Conservation (phyloP, 2,329 filamentous ascomycete genomes). For the Microsporum audouinii region DNA sequence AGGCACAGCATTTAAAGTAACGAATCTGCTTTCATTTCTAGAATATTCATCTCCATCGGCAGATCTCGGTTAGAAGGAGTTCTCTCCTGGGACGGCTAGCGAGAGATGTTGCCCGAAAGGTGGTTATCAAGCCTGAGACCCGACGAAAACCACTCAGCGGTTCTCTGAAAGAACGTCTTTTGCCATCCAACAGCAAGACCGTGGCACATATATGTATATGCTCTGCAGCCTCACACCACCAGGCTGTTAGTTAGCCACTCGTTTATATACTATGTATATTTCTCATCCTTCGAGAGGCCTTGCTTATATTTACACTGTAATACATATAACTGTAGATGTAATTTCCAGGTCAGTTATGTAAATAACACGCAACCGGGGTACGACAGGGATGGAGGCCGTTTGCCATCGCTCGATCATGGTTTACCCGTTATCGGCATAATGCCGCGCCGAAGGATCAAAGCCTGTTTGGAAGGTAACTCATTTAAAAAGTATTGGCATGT, state of each 20-base stretch:
- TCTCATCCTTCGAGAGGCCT: neutral
- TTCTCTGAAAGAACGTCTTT: neutral
- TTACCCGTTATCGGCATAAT: neutral
- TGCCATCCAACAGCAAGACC: neutral
- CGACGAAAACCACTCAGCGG: too few species aligned
- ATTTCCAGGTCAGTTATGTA: neutral
- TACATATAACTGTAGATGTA: neutral
- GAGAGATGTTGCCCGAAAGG: too few species aligned
- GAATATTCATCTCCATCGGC: too few species aligned
- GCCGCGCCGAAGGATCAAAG: conserved; percentile 1
- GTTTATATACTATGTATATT: neutral
- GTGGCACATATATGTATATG: too few species aligned
- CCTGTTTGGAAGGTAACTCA: neutral
- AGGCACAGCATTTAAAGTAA: too few species aligned
- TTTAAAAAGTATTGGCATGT: neutral
- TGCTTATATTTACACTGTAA: neutral
- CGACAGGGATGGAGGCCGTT: neutral
- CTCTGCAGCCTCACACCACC: neutral
- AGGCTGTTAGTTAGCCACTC: neutral
- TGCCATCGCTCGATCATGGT: neutral
- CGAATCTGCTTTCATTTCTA: too few species aligned
- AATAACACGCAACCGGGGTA: neutral
- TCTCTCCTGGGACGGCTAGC: too few species aligned
- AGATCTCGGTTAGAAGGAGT: too few species aligned
- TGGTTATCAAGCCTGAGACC: too few species aligned